These are phyloP conservation scores for Cyanidiococcus yangmingshanensis DNA, from an alignment of 23 red algal genomes.

Conservation along the genomic window DNA sequence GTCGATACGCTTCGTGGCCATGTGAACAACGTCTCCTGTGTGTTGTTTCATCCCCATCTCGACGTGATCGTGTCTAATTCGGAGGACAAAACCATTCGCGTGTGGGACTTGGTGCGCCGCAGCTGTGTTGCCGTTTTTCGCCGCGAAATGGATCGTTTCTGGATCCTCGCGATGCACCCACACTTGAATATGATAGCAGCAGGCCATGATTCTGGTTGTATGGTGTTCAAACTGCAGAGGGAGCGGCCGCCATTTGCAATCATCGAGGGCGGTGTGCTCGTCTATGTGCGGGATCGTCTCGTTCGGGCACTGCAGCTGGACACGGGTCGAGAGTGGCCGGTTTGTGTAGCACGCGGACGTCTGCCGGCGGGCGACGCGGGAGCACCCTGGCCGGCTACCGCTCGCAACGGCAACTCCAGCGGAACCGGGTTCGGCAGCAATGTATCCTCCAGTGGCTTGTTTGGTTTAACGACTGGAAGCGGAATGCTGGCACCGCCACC, in stretches of 20 bases:
- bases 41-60: slow-evolving; percentile 85
- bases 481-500: slow-evolving; percentile 40
- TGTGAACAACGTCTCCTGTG: slow-evolving; percentile 98
- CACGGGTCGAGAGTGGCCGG: slow-evolving; percentile 76
- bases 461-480: slow-evolving; percentile 26
- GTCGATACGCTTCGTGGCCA: slow-evolving; percentile 90
- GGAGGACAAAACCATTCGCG: slow-evolving; percentile 95
- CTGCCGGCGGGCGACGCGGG: background rate
- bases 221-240: slow-evolving; percentile 93
- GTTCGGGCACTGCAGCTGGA: slow-evolving; percentile 80
- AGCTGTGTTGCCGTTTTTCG: slow-evolving; percentile 83
- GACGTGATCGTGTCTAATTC: slow-evolving; percentile 82
- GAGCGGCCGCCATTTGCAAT: slow-evolving; percentile 81
- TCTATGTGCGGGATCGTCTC: slow-evolving; percentile 83
- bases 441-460: slow-evolving; percentile 17
- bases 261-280: slow-evolving; percentile 34
- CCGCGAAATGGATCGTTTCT: slow-evolving; percentile 86
- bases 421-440: background rate
- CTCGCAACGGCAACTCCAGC: background rate
- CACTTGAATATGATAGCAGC: slow-evolving; percentile 76
- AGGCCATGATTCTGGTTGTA: slow-evolving; percentile 88
- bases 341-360: slow-evolving; percentile 41
- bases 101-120: slow-evolving; percentile 91
- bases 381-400: background rate
- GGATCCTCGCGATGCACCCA: slow-evolving; percentile 94